Conservation (phyloP, 2,329 filamentous ascomycete genomes). For the Endoconidiophora polonica region DNA sequence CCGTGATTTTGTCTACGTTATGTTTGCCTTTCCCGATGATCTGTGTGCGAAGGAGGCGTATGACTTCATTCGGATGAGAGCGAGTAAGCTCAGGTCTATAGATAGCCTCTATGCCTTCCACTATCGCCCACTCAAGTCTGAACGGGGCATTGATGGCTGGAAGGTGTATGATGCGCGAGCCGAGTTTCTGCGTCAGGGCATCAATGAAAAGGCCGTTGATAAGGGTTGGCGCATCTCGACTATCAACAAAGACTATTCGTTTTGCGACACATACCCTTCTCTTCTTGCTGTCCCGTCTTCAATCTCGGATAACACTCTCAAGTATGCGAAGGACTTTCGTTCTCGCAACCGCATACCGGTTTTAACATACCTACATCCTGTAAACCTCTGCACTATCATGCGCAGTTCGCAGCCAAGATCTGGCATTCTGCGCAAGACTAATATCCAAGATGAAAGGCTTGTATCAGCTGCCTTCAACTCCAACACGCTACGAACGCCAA, state of each 20-base stretch:
- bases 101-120: conserved; percentile 85
- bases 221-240: conserved; percentile 77
- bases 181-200: conserved; percentile 77
- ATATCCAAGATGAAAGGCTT: conserved; percentile 88
- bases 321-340: conserved; percentile 79
- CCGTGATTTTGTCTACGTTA: conserved; percentile 86
- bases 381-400: conserved; percentile 95
- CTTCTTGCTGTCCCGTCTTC: conserved; percentile 68
- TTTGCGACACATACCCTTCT: conserved; percentile 83
- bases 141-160: conserved; percentile 67
- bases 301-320: conserved; percentile 94
- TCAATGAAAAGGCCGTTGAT: conserved; percentile 62
- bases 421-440: conserved; percentile 72
- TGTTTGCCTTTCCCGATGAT: conserved; percentile 70
- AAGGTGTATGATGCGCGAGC: conserved; percentile 66
- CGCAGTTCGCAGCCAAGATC: conserved; percentile 84
- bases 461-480: conserved; percentile 85
- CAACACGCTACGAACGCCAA: conserved; percentile 21
- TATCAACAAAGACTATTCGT: conserved; percentile 79
- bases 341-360: conserved; percentile 79
- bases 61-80: conserved; percentile 66
- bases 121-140: conserved; percentile 58
- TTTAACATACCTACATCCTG: conserved; percentile 82
- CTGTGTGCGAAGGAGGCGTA: conserved; percentile 66
- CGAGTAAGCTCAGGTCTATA: conserved; percentile 65